Evolutionary conservation across 2,329 filamentous ascomycete species (phyloP), one percentile per base, ranked within the genome.

Genomic region (Sporothrix mexicana): DNA sequence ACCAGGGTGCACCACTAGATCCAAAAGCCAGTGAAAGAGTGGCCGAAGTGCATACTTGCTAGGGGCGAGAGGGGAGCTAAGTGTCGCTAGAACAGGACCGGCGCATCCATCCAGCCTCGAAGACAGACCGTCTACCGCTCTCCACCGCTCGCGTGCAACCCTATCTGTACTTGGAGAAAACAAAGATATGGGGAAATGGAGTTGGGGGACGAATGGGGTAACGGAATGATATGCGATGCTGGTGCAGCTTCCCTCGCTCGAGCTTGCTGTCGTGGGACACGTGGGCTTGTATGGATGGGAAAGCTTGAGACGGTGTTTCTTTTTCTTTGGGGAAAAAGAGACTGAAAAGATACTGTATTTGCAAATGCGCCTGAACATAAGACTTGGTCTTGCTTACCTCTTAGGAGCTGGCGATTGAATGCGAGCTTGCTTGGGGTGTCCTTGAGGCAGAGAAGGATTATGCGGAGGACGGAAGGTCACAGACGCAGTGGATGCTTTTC

Each of bases 391-490:
- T 10, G 75, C 84, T 82, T 81, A 88, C 86, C 84, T 86, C 73
- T 79, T 76, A 74, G 85, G 84, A 45, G 84, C 82, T 30, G 87
- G 86, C 36, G 86, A 88, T 51, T 69, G 74, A 82, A 84, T 30
- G 79, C 83, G 71, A 84, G 79, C 64, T 84, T 83, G 30, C 73
- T 85, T 84, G 73, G 85, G 84, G 3, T 78, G 75, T 36, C 85
- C 86, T 74, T 87, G 86, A 3, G 86, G 85, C 20, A 88, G 79
- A 23, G 80, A 79, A 3, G 83, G 84, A 74, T 86, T 82, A 0
- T 77, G 78, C 41, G 82, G 82, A n/a, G 80, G 78, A 3, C 82
- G 83, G 76, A 87, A 87, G 9, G 81, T 82, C 70, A 88, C 82
- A 15, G 84, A 87, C 43, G 84, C 83, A 45, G 82, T 78, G 1